phyloP scores from a whole-genome alignment of 2,329 filamentous ascomycete species.

The Pseudofabraea citricarpa region DNA sequence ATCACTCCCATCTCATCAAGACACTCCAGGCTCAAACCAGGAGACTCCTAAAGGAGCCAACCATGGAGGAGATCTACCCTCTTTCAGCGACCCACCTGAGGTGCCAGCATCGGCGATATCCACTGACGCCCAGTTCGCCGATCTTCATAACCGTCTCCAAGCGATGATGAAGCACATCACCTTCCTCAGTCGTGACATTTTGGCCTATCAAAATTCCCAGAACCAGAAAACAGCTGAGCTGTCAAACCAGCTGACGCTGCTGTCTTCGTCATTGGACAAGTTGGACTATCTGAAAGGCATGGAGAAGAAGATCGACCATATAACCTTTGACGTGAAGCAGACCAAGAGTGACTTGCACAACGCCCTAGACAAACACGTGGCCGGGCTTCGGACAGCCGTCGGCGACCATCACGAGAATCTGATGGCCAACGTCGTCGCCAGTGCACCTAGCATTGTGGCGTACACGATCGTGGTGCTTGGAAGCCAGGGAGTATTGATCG shows the following conservation, averaged over 20 bases:
- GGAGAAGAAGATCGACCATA: slow-evolving; percentile 40
- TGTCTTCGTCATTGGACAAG: slow-evolving; percentile 30
- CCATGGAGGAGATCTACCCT: slow-evolving; percentile 37
- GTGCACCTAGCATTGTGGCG: slow-evolving; percentile 5
- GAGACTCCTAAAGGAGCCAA: not conserved
- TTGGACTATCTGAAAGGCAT: slow-evolving; percentile 42
- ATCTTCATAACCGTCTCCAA: slow-evolving; percentile 81
- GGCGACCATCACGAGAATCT: slow-evolving; percentile 17
- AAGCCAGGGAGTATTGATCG: slow-evolving; percentile 19
- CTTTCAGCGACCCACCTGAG: slow-evolving; percentile 35
- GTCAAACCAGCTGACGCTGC: slow-evolving; percentile 6
- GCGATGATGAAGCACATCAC: slow-evolving; percentile 64
- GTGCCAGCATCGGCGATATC: slow-evolving; percentile 33
- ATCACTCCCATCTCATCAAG: not conserved
- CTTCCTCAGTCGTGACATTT: slow-evolving; percentile 54
- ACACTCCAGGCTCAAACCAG: not conserved
- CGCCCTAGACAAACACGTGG: slow-evolving; percentile 17
- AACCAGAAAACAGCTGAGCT: slow-evolving; percentile 11
- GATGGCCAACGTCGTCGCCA: slow-evolving; percentile 9
- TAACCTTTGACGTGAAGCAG: slow-evolving; percentile 55
- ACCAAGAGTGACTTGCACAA: slow-evolving; percentile 45
- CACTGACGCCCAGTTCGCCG: slow-evolving; percentile 64
- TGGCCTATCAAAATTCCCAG: slow-evolving; percentile 47
- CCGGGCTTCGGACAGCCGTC: slow-evolving; percentile 17
- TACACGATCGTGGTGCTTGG: slow-evolving; percentile 7